Evolutionary conservation across 2,329 filamentous ascomycete species (phyloP), one percentile per base, ranked within the genome.

Genomic region (Paraphoma chrysanthemicola): DNA sequence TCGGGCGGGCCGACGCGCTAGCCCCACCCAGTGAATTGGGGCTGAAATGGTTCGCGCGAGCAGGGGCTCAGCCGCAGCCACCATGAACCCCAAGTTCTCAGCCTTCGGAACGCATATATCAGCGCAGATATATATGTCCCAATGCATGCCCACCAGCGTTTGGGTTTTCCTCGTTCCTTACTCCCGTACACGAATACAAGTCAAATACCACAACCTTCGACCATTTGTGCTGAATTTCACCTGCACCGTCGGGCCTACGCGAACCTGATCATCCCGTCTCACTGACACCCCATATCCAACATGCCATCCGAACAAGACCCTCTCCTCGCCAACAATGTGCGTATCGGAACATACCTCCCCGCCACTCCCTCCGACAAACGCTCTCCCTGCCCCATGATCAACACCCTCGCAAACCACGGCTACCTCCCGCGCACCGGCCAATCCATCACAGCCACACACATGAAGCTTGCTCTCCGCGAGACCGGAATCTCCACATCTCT

Each of bases 351-450:
- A 14, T 36, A 36, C 33, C 10, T 4, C 14, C 14, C 33, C 9
- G 33, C 33, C 2, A 14, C 10, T 3, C 14, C 14, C 3, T 3
- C 10, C 33, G 33, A 36, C 14, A 10, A 10, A 36, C 33, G 33
- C 10, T 10, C 10, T 36, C 71, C 69, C 18, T 79, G 77, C 33
- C 75, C 77, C 0, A 76, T 71, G 1, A 66, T 79, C n/a, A 78
- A 78, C 43, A 68, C 67, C 0, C 50, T 78, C 12, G 76, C 76
- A 10, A 78, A 78, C 53, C 76, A 78, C 48, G 76, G 75, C 2
- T 79, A 78, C 46, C 62, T 77, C 9, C 64, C 66, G 29, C 64
- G 70, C 7, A 59, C 71, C 16, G 72, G 76, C 0, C 48, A 36
- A 2, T 52, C 54, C n/a, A 48, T 60, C 3, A 2, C 33, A 10